Evolutionary conservation across 352 stramenopile species (phyloP), one percentile per base, ranked within the genome.

Genomic region (Phytopythium aichiense): DNA sequence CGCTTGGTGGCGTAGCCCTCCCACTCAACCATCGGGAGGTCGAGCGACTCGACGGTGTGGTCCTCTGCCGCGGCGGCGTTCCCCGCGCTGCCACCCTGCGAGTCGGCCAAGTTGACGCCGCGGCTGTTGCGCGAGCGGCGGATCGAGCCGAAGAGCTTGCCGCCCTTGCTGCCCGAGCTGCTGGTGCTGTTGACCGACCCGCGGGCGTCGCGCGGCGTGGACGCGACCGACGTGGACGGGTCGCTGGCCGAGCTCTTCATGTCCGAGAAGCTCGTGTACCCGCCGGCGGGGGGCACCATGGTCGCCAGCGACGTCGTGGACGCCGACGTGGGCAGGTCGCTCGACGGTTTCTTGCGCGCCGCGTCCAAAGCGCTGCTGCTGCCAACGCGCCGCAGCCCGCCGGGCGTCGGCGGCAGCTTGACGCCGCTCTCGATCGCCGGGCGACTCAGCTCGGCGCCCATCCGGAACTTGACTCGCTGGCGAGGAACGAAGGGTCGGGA

Each of bases 1-100:
- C 86, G 76, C 69, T 96, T 96, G n/a, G 84, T 92, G n/a, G 94
- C 87, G 63, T 94, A 96, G 42, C 87, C 87, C 71, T 96, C 87
- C 87, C 87, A 96, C 64, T 96, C 87, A 33, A 93, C 82, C 25
- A 91, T 92, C 23, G 87, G 87, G 54, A 95, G 68, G 60, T 95
- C 87, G 12, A 95, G 69, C 60, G 81, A 91, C 70, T 95, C 87
- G 22, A 95, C 75, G 0, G 45, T 55, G 25, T 87, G 73, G 52
- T 93, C 83, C 13, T 87, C 79, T 30, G 66, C 69, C 20, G 25
- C 37, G 12, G 51, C 37, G 40, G 51, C 38, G 35, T 15, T 15
- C 52, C 54, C 64, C 40, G 69, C 12, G 30, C 28, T 20, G 45
- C 35, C 57, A 55, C 20, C 43, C 43, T 60, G 58, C 48, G 68